Percentiles rank a stretch among this genome's conserved stretches.
phyloP scores from a whole-genome alignment of 331 rosid genomes.

The Dryas integrifolia region DNA sequence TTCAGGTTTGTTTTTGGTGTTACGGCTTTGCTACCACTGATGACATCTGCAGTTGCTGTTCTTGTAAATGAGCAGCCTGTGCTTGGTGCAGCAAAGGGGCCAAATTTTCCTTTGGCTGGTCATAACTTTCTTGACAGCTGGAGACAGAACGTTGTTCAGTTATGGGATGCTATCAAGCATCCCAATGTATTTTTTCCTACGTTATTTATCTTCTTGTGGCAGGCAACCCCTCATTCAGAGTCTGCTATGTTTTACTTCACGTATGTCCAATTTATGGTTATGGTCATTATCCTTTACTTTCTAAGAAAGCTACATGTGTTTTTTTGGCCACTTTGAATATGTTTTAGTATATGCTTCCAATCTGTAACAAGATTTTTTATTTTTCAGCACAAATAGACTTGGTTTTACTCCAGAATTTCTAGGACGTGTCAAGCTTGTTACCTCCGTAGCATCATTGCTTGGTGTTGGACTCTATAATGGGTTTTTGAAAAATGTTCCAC shows the following conservation, averaged over 20 bases:
- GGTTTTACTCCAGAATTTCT: constrained; percentile 88
- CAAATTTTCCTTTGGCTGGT: constrained; percentile 35
- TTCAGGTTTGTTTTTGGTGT: constrained; percentile 93
- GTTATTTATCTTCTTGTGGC: constrained; percentile 91
- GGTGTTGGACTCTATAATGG: constrained; percentile 96
- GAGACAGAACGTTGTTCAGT: constrained; percentile 57
- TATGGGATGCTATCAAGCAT: constrained; percentile 74
- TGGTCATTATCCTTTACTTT: constrained; percentile 19
- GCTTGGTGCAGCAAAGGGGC: constrained; percentile 42
- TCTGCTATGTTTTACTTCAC: constrained; percentile 93
- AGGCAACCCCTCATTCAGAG: constrained; percentile 96
- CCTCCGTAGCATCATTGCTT: constrained; percentile 84
- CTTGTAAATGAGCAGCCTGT: constrained; percentile 81
- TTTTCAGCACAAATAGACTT: constrained; percentile 79
- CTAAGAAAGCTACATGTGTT: constrained; percentile 7
- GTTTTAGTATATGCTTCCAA: background rate
- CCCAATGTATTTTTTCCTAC: constrained; percentile 83
- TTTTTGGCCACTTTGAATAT: constrained; percentile 7
- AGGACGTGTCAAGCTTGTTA: constrained; percentile 93
- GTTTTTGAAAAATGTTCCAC: constrained; percentile 71
- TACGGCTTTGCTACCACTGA: constrained; percentile 80
- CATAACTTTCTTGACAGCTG: constrained; percentile 62
- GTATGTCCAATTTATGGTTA: constrained; percentile 49
- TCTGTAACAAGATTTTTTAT: background rate
- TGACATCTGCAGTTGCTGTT: constrained; percentile 91